Conservation (phyloP, 2,329 filamentous ascomycete genomes). For the Reticulascus tulasneorum region DNA sequence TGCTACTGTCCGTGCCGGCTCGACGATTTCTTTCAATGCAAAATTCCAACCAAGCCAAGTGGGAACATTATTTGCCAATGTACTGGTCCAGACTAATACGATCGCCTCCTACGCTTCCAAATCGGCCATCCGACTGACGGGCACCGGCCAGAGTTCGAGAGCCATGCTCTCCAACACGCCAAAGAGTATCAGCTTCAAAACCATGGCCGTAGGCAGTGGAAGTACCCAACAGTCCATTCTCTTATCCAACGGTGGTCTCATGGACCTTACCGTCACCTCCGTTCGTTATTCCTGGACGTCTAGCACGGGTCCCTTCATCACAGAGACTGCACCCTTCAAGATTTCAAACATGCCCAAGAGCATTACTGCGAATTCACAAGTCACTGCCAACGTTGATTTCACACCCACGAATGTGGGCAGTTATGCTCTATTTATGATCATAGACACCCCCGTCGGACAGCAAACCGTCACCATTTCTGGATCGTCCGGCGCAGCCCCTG, state of each 20-base stretch:
- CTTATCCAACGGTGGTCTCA: slow-evolving; percentile 46
- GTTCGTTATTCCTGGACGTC: slow-evolving; percentile 40
- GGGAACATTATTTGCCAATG: slow-evolving; percentile 41
- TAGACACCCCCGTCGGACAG: slow-evolving; percentile 44
- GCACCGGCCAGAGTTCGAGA: slow-evolving; percentile 40
- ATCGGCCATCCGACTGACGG: slow-evolving; percentile 42
- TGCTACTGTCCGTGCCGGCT: slow-evolving; percentile 25
- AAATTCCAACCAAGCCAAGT: slow-evolving; percentile 41
- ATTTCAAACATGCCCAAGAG: slow-evolving; percentile 40
- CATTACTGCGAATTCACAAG: slow-evolving; percentile 33
- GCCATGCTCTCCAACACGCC: slow-evolving; percentile 45
- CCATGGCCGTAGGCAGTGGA: slow-evolving; percentile 40
- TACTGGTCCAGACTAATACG: slow-evolving; percentile 41
- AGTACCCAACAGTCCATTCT: slow-evolving; percentile 32
- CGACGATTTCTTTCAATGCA: slow-evolving; percentile 37
- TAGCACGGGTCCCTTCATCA: slow-evolving; percentile 40
- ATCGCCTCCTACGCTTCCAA: slow-evolving; percentile 39
- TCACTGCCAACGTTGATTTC: slow-evolving; percentile 41
- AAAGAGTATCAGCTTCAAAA: slow-evolving; percentile 42
- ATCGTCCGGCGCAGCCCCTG: slow-evolving; percentile 43
- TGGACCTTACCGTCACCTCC: slow-evolving; percentile 35
- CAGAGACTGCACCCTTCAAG: slow-evolving; percentile 33
- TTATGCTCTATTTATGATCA: slow-evolving; percentile 42
- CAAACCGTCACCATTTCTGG: slow-evolving; percentile 44
- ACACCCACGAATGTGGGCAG: slow-evolving; percentile 41